Conservation (phyloP, 78 protist species). For the Polysphondylium violaceum region DNA sequence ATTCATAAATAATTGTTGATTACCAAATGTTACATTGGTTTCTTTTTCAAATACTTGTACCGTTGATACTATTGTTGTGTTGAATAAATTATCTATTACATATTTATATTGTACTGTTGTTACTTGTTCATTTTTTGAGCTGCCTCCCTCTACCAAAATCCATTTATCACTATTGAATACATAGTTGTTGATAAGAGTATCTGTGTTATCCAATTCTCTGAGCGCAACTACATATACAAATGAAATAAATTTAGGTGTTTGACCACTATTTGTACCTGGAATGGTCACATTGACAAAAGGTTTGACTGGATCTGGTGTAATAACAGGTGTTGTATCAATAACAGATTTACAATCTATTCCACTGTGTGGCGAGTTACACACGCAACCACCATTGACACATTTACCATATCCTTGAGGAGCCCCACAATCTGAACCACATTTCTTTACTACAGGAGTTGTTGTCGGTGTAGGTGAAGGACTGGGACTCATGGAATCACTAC, state of each 20-base stretch:
- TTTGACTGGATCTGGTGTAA: too few relatives aligned
- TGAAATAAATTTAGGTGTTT: neutral
- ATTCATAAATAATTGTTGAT: neutral
- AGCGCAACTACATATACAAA: neutral
- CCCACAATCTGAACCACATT: too few relatives aligned
- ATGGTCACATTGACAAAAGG: neutral
- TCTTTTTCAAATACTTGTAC: neutral
- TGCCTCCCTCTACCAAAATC: neutral
- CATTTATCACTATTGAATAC: neutral
- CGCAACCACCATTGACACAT: slow-evolving; percentile 1
- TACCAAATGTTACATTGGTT: slow-evolving; percentile 4
- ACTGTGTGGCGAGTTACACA: neutral
- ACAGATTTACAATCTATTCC: neutral
- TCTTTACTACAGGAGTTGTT: too few relatives aligned
- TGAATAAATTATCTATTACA: too few relatives aligned
- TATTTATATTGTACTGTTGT: too few relatives aligned
- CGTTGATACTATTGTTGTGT: neutral
- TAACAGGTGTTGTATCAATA: neutral
- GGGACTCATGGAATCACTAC: too few relatives aligned
- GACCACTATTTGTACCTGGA: too few relatives aligned
- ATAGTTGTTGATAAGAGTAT: neutral
- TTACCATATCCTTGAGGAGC: too few relatives aligned
- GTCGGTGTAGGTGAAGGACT: too few relatives aligned
- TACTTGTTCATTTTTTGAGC: neutral
- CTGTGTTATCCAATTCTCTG: neutral